These are phyloP conservation scores for Hypoxylon sp. DNA, from an alignment of 2,329 filamentous ascomycete species.

Conservation along the genomic window DNA sequence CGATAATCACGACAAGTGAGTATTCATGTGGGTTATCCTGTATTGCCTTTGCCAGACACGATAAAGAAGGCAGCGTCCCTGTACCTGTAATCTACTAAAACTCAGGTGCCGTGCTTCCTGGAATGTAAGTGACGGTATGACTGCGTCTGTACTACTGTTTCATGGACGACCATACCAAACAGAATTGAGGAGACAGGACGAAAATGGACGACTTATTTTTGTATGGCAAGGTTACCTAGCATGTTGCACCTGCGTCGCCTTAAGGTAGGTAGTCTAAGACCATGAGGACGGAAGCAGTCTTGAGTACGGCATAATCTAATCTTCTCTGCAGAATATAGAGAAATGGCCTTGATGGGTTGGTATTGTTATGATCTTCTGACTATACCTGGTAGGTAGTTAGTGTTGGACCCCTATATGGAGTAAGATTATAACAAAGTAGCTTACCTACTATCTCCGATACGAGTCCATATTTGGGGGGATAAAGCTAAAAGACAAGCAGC, in stretches of 20 bases:
- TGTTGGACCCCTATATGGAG: constrained; percentile 16
- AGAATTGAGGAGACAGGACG: constrained; percentile 13
- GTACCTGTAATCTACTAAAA: constrained; percentile 14
- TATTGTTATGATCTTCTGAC: not conserved
- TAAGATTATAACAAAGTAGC: constrained; percentile 6
- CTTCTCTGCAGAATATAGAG: not conserved
- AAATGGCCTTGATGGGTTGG: not conserved
- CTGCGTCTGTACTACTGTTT: constrained; percentile 42
- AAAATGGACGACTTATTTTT: constrained; percentile 9
- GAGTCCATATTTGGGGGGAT: constrained; percentile 8
- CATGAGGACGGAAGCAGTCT: constrained; percentile 10
- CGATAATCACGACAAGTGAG: not conserved
- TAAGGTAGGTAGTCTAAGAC: constrained; percentile 8
- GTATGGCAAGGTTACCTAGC: constrained; percentile 8
- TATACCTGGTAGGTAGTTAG: constrained; percentile 10
- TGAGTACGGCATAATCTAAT: not conserved
- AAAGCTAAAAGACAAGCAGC: constrained; percentile 16
- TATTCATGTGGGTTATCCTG: constrained; percentile 1
- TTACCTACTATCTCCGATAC: constrained; percentile 5
- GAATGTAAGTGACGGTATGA: constrained; percentile 29
- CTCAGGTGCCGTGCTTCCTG: constrained; percentile 17
- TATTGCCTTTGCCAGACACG: not conserved
- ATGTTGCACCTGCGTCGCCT: constrained; percentile 12
- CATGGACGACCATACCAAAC: constrained; percentile 26
- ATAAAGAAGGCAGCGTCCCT: constrained; percentile 5